These are phyloP conservation scores for Sugiyamaella japonica DNA, from an alignment of 1,139 yeast species.

Conservation along the genomic window DNA sequence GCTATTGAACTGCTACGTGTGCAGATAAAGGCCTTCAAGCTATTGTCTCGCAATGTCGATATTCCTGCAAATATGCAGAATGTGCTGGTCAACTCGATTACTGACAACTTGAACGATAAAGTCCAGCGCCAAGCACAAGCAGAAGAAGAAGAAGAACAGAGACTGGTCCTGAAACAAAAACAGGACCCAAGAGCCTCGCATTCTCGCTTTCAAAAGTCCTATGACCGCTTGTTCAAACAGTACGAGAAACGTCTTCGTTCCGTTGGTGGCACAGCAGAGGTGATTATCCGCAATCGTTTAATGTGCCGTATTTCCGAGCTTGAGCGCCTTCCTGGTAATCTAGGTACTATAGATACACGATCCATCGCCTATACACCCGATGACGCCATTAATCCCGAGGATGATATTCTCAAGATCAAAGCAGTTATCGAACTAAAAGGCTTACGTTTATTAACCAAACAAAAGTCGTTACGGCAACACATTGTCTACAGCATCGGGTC, in stretches of 20 bases:
- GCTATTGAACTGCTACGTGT: constrained; percentile 51
- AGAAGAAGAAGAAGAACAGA: constrained; percentile 7
- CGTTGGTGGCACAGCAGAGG: constrained; percentile 39
- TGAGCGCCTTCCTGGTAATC: constrained; percentile 72
- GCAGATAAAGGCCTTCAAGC: constrained; percentile 74
- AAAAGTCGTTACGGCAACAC: constrained; percentile 78
- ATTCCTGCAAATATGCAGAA: constrained; percentile 53
- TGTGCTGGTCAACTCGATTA: constrained; percentile 41
- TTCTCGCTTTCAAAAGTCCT: constrained; percentile 11
- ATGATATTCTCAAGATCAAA: constrained; percentile 51
- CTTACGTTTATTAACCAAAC: constrained; percentile 75
- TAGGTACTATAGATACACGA: constrained; percentile 60
- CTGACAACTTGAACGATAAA: constrained; percentile 8
- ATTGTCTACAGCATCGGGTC: constrained; percentile 63
- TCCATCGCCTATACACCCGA: constrained; percentile 45
- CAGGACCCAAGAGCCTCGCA: constrained; percentile 6
- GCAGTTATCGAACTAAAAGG: constrained; percentile 83
- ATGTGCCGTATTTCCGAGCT: constrained; percentile 72
- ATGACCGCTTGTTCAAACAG: constrained; percentile 10
- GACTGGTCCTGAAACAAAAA: not conserved
- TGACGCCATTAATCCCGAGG: constrained; percentile 49
- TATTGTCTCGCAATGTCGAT: constrained; percentile 75
- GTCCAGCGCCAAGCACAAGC: constrained; percentile 1
- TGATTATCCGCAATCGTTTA: constrained; percentile 46
- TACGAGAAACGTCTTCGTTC: constrained; percentile 22